Evolutionary conservation across 371 early-diverging fungal genomes (phyloP).

Genomic region (Syncephalastrum sp.): DNA sequence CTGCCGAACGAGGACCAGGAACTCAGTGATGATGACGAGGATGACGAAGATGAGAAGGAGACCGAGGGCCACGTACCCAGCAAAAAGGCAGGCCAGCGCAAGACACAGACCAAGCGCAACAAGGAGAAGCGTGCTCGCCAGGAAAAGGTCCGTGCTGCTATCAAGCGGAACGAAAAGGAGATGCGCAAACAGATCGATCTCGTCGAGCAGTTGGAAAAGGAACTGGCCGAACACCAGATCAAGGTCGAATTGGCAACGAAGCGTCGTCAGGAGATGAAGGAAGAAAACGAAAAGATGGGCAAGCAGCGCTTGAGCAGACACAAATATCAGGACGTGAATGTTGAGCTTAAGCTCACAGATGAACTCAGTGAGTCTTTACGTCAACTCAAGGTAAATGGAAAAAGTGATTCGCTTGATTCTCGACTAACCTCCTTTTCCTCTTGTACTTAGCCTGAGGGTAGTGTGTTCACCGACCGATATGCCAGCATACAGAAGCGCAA

Average conservation of each 20-base stretch:
- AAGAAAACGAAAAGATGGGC: constrained; percentile 45
- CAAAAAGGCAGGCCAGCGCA: constrained; percentile 40
- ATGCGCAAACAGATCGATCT: constrained; percentile 58
- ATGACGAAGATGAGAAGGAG: constrained; percentile 25
- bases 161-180: constrained; percentile 49
- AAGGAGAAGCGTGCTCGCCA: constrained; percentile 25
- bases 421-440: not conserved
- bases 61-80: constrained; percentile 18
- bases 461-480: constrained; percentile 79
- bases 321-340: constrained; percentile 41
- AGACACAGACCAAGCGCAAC: constrained; percentile 38
- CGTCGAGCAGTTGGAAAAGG: constrained; percentile 48
- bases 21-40: constrained; percentile 13
- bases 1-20: constrained; percentile 13
- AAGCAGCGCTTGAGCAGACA: constrained; percentile 50
- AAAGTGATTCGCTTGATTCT: constrained; percentile 3
- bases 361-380: constrained; percentile 60
- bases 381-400: constrained; percentile 46
- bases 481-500: constrained; percentile 81
- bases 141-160: constrained; percentile 15
- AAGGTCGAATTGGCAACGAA: constrained; percentile 38
- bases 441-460: constrained; percentile 81
- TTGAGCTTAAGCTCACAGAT: constrained; percentile 60
- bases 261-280: constrained; percentile 40
- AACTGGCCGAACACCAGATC: constrained; percentile 36